Evolutionary conservation across 2,329 filamentous ascomycete genomes (phyloP).

Genomic region (Colletotrichum shisoi): DNA sequence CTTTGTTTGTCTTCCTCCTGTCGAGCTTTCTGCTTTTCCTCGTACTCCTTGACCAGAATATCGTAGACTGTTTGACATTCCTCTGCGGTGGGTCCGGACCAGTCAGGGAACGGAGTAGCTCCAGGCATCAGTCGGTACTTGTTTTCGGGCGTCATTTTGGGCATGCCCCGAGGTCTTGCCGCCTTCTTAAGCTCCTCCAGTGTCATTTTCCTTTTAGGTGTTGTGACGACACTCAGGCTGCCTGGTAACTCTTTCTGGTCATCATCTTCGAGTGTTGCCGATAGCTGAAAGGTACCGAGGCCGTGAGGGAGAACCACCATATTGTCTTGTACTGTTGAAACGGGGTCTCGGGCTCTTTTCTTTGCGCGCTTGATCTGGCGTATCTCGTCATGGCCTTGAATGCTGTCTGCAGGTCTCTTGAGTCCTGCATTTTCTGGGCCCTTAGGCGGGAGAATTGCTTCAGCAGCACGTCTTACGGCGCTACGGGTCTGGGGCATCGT

Average conservation of each 20-base stretch:
- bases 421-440: not conserved
- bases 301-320: constrained; percentile 31
- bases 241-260: not conserved
- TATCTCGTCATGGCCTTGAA: not conserved
- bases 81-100: constrained; percentile 68
- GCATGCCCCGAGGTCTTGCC: constrained; percentile 42
- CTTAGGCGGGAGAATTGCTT: too few species aligned
- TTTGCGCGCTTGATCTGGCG: constrained; percentile 5
- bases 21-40: constrained; percentile 49
- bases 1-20: not conserved
- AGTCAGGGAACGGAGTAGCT: constrained; percentile 72
- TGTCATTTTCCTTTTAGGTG: not conserved
- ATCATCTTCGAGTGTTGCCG: not conserved
- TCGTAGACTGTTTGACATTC: constrained; percentile 74
- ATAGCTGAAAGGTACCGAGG: constrained; percentile 34
- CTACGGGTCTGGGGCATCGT: constrained; percentile 4
- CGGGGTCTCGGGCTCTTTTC: not conserved
- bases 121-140: constrained; percentile 64
- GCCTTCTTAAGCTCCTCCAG: constrained; percentile 36
- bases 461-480: constrained; percentile 1
- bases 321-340: not conserved
- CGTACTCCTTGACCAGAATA: constrained; percentile 72
- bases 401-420: not conserved
- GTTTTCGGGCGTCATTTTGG: constrained; percentile 42
- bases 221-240: not conserved